Evolutionary conservation across 768 basidiomycete genomes (phyloP).

Genomic region (Kwoniella botswanensis): DNA sequence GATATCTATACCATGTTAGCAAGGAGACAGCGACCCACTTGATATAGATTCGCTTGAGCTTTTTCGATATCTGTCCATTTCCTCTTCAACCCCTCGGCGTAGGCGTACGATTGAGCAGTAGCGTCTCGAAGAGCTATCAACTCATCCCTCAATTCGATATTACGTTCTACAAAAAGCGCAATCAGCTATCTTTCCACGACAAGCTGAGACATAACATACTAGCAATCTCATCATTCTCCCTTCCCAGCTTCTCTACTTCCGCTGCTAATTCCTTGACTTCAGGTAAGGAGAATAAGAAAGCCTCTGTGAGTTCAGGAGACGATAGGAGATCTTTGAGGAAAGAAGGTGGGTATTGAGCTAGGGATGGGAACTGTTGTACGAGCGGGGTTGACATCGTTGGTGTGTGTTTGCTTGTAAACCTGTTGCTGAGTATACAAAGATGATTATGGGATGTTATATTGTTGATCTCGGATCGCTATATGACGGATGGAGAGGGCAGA

Average conservation of each 20-base stretch:
- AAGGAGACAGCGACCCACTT: slow-evolving; percentile 62
- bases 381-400: slow-evolving; percentile 52
- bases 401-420: neutral
- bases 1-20: neutral
- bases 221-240: slow-evolving; percentile 84
- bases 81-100: slow-evolving; percentile 78
- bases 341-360: slow-evolving; percentile 43
- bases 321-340: slow-evolving; percentile 80
- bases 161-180: slow-evolving; percentile 65
- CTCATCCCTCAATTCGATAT: slow-evolving; percentile 74
- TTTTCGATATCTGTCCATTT: slow-evolving; percentile 86
- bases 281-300: slow-evolving; percentile 78
- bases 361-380: slow-evolving; percentile 52
- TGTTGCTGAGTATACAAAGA: no score
- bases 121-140: slow-evolving; percentile 77
- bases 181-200: neutral
- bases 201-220: slow-evolving; percentile 63
- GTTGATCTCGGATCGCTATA: no score
- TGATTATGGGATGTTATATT: no score
- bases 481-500: neutral
- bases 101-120: slow-evolving; percentile 84
- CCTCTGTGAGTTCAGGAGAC: slow-evolving; percentile 83
- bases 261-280: slow-evolving; percentile 75
- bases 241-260: slow-evolving; percentile 75
- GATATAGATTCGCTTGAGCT: slow-evolving; percentile 86